Conservation (phyloP, 768 basidiomycete species). For the Cyathus striatus region DNA sequence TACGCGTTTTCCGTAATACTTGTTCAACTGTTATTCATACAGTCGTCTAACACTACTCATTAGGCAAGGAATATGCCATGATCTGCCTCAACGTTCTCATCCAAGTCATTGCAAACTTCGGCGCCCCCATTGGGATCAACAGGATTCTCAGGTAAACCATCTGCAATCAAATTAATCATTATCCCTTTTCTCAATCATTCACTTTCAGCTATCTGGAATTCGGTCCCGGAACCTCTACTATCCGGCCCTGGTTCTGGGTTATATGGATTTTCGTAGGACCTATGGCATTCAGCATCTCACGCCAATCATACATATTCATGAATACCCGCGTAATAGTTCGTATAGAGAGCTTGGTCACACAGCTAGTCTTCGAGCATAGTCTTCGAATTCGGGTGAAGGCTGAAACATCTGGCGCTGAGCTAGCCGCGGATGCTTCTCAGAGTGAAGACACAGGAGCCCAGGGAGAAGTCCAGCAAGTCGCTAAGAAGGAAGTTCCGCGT, state of each 20-base stretch:
- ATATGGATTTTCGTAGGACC: slow-evolving; percentile 6
- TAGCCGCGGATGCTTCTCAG: not conserved
- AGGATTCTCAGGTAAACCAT: slow-evolving; percentile 33
- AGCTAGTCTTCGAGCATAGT: slow-evolving; percentile 35
- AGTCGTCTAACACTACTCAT: too few relatives aligned
- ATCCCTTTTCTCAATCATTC: not conserved
- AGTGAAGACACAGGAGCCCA: not conserved
- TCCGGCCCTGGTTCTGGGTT: slow-evolving; percentile 13
- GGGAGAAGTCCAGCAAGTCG: too few relatives aligned
- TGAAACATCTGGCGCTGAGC: slow-evolving; percentile 13
- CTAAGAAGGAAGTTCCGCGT: slow-evolving; percentile 13
- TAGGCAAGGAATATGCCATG: slow-evolving; percentile 25
- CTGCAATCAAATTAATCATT: slow-evolving; percentile 1
- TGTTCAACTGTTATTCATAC: too few relatives aligned
- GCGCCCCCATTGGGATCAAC: slow-evolving; percentile 33
- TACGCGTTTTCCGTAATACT: slow-evolving; percentile 34
- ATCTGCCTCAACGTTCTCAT: slow-evolving; percentile 22
- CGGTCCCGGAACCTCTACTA: slow-evolving; percentile 5
- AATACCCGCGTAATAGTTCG: slow-evolving; percentile 43
- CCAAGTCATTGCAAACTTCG: slow-evolving; percentile 17
- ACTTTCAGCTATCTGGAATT: slow-evolving; percentile 17
- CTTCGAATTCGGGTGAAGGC: slow-evolving; percentile 59
- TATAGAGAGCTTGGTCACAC: slow-evolving; percentile 36
- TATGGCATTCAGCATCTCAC: slow-evolving; percentile 10
- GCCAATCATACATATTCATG: slow-evolving; percentile 28